Evolutionary conservation across 345 rosid genomes (phyloP).

Genomic region (Gossypioides kirkii): DNA sequence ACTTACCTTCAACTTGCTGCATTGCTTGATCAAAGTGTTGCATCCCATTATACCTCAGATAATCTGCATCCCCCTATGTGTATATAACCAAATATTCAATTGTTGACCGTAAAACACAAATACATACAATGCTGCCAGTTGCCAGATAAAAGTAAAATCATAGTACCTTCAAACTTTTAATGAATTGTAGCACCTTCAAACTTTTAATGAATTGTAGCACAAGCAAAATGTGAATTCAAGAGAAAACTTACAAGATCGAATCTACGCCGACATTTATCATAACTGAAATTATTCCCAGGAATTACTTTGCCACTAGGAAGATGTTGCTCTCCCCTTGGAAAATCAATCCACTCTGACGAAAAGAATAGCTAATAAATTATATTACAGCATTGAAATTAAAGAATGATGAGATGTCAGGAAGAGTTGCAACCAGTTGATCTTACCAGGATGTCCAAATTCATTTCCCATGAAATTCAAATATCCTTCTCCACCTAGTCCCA

Average conservation of each 20-base stretch:
- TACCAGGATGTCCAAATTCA: conserved; percentile 99
- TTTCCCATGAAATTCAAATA: conserved; percentile 98
- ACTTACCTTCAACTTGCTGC: conserved; percentile 78
- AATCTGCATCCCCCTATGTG: conserved; percentile 68
- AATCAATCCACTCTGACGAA: conserved; percentile 89
- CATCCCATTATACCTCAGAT: conserved; percentile 72
- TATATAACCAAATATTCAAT: conserved; percentile 4
- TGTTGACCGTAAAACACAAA: not conserved
- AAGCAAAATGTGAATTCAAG: not conserved
- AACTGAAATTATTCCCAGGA: conserved; percentile 75
- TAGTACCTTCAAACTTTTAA: too few relatives aligned
- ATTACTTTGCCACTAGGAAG: conserved; percentile 64
- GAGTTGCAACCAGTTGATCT: conserved; percentile 12
- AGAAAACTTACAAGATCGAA: conserved; percentile 73
- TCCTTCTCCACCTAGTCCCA: conserved; percentile 98
- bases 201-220: not conserved
- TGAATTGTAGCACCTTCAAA: not conserved
- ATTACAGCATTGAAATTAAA: not conserved
- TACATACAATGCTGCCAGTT: not conserved
- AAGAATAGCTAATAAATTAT: conserved; percentile 13
- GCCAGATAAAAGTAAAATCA: not conserved
- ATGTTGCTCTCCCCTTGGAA: conserved; percentile 80
- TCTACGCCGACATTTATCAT: conserved; percentile 89
- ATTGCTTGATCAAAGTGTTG: conserved; percentile 92
- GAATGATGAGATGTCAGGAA: not conserved